Evolutionary conservation across 1,284 basidiomycete genomes (phyloP).

Genomic region (Ganoderma boninense): DNA sequence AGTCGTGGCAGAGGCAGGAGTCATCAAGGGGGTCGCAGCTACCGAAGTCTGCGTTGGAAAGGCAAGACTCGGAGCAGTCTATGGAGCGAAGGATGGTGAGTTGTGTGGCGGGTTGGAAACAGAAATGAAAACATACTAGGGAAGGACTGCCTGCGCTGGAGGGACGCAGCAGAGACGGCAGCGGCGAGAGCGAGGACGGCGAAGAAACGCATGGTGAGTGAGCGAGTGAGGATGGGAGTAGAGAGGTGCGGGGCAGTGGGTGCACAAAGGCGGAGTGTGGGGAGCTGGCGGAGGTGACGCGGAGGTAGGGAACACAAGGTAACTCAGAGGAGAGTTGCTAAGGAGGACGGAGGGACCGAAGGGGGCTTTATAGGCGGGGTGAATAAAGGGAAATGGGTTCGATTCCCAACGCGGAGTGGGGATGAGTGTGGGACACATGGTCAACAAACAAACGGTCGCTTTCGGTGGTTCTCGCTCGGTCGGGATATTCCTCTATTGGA

Average conservation of each 20-base stretch:
- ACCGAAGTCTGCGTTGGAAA: constrained; percentile 49
- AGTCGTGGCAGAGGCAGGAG: constrained; percentile 60
- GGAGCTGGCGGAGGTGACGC: constrained; percentile 21
- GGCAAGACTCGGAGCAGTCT: constrained; percentile 62
- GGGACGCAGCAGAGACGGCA: constrained; percentile 45
- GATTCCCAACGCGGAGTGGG: constrained; percentile 21
- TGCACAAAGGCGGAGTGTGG: constrained; percentile 21
- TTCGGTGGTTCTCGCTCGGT: constrained; percentile 14
- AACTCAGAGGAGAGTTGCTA: constrained; percentile 39
- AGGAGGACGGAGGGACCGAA: constrained; percentile 12
- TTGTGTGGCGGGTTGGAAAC: background rate
- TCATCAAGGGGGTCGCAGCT: constrained; percentile 54
- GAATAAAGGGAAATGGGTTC: constrained; percentile 3
- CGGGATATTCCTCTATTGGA: background rate
- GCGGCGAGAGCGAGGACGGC: constrained; percentile 52
- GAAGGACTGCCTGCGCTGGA: constrained; percentile 44
- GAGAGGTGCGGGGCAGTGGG: constrained; percentile 21
- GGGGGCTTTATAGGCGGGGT: constrained; percentile 28
- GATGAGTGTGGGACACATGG: constrained; percentile 23
- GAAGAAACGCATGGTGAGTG: constrained; percentile 62
- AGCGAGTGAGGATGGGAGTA: constrained; percentile 29
- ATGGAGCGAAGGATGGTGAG: constrained; percentile 3
- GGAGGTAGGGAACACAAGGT: constrained; percentile 24
- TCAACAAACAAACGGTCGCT: constrained; percentile 30
- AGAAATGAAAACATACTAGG: constrained; percentile 45